Percentiles rank a stretch among this genome's conserved stretches.
phyloP scores from a whole-genome alignment of 73 alveolate genomes.

The Tetrahymena elliotti region DNA sequence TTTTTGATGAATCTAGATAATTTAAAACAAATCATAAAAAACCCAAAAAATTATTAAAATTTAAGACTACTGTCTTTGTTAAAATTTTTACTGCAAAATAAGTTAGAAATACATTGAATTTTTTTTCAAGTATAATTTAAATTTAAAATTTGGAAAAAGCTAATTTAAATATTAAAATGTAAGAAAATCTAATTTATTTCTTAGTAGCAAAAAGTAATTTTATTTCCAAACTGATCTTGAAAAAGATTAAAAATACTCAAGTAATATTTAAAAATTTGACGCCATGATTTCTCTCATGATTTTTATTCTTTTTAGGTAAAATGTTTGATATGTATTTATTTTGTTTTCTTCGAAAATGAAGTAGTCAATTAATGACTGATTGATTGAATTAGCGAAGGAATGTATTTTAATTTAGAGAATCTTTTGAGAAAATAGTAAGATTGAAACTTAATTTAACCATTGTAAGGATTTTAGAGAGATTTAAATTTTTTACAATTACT shows the following conservation, averaged over 20 bases:
- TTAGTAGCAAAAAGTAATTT: too few species aligned
- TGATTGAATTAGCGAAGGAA: neutral
- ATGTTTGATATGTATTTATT: too few species aligned
- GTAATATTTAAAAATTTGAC: too few species aligned
- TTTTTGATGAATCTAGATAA: neutral
- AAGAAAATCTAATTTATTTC: neutral
- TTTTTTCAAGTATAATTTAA: too few species aligned
- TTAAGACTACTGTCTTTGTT: neutral
- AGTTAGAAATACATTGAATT: neutral
- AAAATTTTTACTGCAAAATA: neutral
- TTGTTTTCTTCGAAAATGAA: too few species aligned
- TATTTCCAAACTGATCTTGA: too few species aligned
- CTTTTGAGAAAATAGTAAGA: neutral
- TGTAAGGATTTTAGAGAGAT: neutral
- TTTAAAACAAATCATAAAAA: neutral
- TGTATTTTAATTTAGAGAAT: too few species aligned
- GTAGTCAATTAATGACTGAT: neutral
- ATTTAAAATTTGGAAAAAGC: neutral
- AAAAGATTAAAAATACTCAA: too few species aligned
- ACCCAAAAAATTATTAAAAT: neutral
- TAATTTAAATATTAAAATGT: too few species aligned
- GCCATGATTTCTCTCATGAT: too few species aligned
- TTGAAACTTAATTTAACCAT: neutral
- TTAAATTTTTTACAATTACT: neutral
- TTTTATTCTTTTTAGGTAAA: too few species aligned